Evolutionary conservation across 306 rosid genomes (phyloP).

Genomic region (Rosa multiflora): DNA sequence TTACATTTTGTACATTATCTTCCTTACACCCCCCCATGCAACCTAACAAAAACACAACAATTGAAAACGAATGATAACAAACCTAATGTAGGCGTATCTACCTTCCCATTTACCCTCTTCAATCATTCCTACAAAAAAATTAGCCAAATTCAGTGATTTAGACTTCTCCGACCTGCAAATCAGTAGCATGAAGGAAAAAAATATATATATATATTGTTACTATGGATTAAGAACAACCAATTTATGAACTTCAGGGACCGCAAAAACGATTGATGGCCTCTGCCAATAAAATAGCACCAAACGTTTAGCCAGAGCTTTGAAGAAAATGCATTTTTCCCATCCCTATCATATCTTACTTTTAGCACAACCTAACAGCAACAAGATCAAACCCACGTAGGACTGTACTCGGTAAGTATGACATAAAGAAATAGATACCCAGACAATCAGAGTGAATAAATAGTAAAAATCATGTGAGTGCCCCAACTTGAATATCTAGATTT

Average conservation of each 20-base stretch:
- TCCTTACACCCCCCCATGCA: slow-evolving; percentile 41
- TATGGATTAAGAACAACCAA: neutral
- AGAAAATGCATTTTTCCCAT: slow-evolving; percentile 5
- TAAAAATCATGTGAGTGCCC: neutral
- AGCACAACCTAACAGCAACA: neutral
- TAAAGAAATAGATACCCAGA: neutral
- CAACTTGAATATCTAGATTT: neutral
- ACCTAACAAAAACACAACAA: slow-evolving; percentile 16
- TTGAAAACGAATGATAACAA: neutral
- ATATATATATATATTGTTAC: no score
- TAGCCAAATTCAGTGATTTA: neutral
- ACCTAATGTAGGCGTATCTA: neutral
- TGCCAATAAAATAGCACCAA: slow-evolving; percentile 1
- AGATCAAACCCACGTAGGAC: neutral
- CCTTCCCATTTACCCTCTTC: neutral
- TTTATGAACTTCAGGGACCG: neutral
- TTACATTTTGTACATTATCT: slow-evolving; percentile 35
- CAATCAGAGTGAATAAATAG: neutral
- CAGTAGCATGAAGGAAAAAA: no score
- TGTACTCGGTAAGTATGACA: neutral
- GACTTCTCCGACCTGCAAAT: neutral
- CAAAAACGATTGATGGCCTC: neutral
- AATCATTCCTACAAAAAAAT: neutral
- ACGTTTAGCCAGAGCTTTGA: neutral
- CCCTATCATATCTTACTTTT: neutral